A percentile compares a stretch with the other conserved stretches of the same genome.
Conservation (phyloP, 768 basidiomycete species). For the Psilocybe sp. region DNA sequence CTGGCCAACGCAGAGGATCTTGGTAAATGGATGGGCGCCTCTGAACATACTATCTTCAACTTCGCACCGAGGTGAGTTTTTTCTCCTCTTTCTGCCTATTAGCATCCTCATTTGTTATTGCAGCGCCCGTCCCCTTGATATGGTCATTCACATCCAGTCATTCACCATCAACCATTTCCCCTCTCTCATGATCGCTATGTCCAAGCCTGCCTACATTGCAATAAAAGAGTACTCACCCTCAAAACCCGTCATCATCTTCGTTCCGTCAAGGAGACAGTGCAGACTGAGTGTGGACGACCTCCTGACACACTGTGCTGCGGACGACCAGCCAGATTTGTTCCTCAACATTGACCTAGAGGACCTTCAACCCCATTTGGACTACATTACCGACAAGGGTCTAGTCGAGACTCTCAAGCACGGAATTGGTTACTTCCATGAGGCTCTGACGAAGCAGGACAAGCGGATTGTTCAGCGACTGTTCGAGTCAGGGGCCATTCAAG, state of each 20-base stretch:
- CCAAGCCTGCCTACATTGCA: conserved; percentile 94
- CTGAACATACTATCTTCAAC: conserved; percentile 94
- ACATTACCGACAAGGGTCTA: conserved; percentile 71
- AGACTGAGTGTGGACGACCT: conserved; percentile 92
- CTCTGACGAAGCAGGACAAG: conserved; percentile 88
- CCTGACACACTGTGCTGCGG: conserved; percentile 82
- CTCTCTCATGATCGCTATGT: conserved; percentile 98
- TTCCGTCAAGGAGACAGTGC: conserved; percentile 91
- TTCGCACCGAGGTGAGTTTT: conserved; percentile 77
- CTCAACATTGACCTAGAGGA: conserved; percentile 83
- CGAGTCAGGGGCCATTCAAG: conserved; percentile 91
- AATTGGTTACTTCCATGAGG: conserved; percentile 95
- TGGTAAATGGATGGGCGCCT: conserved; percentile 97
- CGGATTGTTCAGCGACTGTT: conserved; percentile 90
- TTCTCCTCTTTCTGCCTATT: not conserved
- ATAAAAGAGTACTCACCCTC: conserved; percentile 83
- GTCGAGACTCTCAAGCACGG: conserved; percentile 85
- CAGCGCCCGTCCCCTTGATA: conserved; percentile 92
- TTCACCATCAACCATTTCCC: conserved; percentile 98
- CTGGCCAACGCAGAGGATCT: conserved; percentile 94
- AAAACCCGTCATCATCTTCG: conserved; percentile 90
- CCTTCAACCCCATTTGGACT: conserved; percentile 85
- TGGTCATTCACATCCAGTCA: conserved; percentile 96
- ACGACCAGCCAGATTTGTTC: conserved; percentile 83
- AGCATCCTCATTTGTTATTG: not conserved